Percentiles rank a stretch among this genome's conserved stretches.
Evolutionary conservation across 176 grass and related monocot species (phyloP).

Genomic region (Zea luxurians): DNA sequence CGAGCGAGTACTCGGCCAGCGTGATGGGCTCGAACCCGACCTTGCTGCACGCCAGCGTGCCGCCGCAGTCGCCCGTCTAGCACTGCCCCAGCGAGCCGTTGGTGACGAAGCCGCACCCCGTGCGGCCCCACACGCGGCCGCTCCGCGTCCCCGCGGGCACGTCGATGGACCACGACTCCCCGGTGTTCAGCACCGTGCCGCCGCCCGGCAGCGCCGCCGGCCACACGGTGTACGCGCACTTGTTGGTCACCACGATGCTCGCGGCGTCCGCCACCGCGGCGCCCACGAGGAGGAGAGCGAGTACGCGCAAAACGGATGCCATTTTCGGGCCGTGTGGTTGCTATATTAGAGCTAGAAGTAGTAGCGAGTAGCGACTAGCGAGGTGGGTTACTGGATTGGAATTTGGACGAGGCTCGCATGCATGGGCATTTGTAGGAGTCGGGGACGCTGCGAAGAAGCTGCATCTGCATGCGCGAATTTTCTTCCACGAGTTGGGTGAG

Average conservation of each 20-base stretch:
- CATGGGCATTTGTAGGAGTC: conserved; percentile 10
- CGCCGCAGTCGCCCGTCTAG: conserved; percentile 55
- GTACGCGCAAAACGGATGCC: not conserved
- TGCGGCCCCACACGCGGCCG: conserved; percentile 42
- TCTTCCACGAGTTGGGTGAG: conserved; percentile 25
- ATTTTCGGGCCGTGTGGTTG: not conserved
- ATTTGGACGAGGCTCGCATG: not conserved
- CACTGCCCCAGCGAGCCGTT: conserved; percentile 35
- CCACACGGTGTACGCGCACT: conserved; percentile 50
- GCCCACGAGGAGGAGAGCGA: not conserved
- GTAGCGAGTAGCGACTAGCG: not conserved
- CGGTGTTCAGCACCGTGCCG: conserved; percentile 40
- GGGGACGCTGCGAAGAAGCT: not conserved
- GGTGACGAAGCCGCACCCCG: conserved; percentile 40
- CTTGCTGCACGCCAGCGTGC: conserved; percentile 22
- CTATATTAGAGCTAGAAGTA: no score
- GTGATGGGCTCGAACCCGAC: conserved; percentile 25
- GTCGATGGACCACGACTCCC: conserved; percentile 35
- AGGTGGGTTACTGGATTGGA: no score
- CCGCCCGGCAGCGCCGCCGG: conserved; percentile 39
- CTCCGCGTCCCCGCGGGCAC: conserved; percentile 36
- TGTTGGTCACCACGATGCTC: conserved; percentile 38
- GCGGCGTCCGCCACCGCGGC: not conserved
- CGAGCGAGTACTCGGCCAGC: conserved; percentile 52
- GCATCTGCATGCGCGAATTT: not conserved